Evolutionary conservation across 2,329 filamentous ascomycete genomes (phyloP), one percentile per base, ranked within the genome.

Genomic region (Monosporascus cannonballus): DNA sequence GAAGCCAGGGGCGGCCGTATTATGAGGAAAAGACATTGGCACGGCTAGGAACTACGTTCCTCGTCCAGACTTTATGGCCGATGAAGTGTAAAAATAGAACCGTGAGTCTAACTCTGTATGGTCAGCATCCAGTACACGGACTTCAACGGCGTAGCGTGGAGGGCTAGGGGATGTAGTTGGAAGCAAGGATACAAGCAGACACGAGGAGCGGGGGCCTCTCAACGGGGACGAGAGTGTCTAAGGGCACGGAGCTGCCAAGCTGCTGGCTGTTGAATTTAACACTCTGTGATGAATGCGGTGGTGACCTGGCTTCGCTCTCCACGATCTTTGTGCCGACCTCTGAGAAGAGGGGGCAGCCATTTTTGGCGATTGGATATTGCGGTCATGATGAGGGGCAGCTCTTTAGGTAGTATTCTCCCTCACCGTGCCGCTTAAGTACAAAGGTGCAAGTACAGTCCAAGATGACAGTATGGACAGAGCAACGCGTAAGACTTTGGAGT

Each of bases 1-100:
- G 73, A 97, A 97, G 66, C 91, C 90, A 50, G 87, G 83, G 38
- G 85, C 86, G 51, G 79, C 76, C 62, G 77, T 73, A 62, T 88
- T 84, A 67, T 91, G 87, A 61, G 81, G 80, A 50, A 53, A 63
- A 7, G 59, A 56, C 55, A 61, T 61, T 52, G 47, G 41, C 47
- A 42, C 44, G 14, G 42, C 22, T 17, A 14, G 15, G 14, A 25
- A 27, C 22, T 25, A 41, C 3, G 38, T 41, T 41, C 38, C 18
- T 18, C 18, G 18, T 20, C 38, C 38, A 41, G 18, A 14, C 17
- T 41, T 14, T 34, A 34, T 14, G 11, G 30, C 11, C 11, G 39
- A 14, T 42, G 18, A 20, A 42, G 9, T 20, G 39, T 14, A 20
- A 20, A 24, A 42, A 39, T 39, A 24, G 22, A 14, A 42, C n/a